These are phyloP conservation scores for Pestalotiopsis sp. DNA, from an alignment of 2,329 filamentous ascomycete genomes.

Conservation along the genomic window DNA sequence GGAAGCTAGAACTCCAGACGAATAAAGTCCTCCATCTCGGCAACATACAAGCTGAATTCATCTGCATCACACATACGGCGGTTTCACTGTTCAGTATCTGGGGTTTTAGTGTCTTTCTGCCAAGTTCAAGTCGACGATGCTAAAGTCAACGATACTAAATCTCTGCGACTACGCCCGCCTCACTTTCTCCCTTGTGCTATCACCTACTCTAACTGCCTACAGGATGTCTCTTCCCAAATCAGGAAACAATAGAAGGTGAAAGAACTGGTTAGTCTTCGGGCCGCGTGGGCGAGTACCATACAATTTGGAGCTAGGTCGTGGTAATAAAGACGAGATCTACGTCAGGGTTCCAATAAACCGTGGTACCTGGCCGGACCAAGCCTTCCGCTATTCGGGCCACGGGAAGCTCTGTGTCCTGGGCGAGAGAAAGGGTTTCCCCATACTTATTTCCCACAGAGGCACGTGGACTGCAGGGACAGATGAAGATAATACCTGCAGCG, in stretches of 20 bases:
- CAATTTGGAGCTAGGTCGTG: neutral
- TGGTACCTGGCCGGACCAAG: neutral
- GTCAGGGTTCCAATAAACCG: neutral
- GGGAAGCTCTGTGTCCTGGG: neutral
- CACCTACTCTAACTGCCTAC: too few relatives aligned
- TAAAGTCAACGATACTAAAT: neutral
- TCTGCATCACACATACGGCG: neutral
- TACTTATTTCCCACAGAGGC: neutral
- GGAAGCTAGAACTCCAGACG: neutral
- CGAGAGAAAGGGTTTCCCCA: neutral
- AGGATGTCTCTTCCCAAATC: neutral
- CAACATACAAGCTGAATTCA: neutral
- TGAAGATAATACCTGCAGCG: neutral
- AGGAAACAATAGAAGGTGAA: neutral
- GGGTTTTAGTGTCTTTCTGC: neutral
- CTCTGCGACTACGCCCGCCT: neutral
- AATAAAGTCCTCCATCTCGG: neutral
- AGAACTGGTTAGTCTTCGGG: neutral
- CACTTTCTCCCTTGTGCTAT: neutral
- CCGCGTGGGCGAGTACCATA: neutral
- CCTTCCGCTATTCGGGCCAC: neutral
- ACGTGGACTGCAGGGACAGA: neutral
- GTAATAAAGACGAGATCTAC: neutral
- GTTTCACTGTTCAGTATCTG: neutral
- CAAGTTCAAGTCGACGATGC: neutral